These are phyloP conservation scores for Geotrichum citri-aurantii DNA, from an alignment of 1,139 yeast genomes.

Conservation along the genomic window DNA sequence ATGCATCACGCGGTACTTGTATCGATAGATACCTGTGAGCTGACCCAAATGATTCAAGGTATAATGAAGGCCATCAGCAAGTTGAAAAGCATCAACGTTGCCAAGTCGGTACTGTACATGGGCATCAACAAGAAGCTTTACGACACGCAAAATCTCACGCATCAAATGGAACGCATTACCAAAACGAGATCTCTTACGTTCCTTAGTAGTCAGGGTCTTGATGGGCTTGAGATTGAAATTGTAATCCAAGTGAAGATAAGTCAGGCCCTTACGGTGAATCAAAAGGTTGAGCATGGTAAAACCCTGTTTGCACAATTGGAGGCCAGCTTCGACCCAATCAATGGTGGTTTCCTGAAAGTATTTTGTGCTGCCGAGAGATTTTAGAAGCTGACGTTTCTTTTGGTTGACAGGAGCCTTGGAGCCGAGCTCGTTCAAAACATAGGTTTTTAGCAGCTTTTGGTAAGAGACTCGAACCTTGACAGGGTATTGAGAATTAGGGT, in stretches of 20 bases:
- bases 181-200: conserved; percentile 89
- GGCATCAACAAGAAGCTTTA: conserved; percentile 83
- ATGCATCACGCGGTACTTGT: conserved; percentile 97
- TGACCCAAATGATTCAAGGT: conserved; percentile 91
- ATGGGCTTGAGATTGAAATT: conserved; percentile 96
- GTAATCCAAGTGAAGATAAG: conserved; percentile 89
- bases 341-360: conserved; percentile 87
- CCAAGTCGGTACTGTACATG: conserved; percentile 90
- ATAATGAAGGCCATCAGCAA: conserved; percentile 92
- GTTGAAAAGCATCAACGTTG: conserved; percentile 83
- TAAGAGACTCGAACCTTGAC: conserved; percentile 79
- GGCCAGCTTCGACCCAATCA: conserved; percentile 98
- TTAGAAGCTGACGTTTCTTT: conserved; percentile 55
- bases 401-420: conserved; percentile 39
- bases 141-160: conserved; percentile 76
- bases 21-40: conserved; percentile 91
- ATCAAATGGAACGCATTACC: conserved; percentile 95
- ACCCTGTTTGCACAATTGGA: conserved; percentile 90
- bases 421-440: conserved; percentile 62
- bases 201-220: conserved; percentile 92
- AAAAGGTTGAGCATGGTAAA: conserved; percentile 86
- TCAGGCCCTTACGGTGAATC: conserved; percentile 85
- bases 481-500: conserved; percentile 48
- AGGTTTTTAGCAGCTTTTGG: conserved; percentile 73
- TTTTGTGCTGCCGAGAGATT: conserved; percentile 67